Evolutionary conservation across 441 rosid species (phyloP).

Genomic region (Gossypium lobatum): DNA sequence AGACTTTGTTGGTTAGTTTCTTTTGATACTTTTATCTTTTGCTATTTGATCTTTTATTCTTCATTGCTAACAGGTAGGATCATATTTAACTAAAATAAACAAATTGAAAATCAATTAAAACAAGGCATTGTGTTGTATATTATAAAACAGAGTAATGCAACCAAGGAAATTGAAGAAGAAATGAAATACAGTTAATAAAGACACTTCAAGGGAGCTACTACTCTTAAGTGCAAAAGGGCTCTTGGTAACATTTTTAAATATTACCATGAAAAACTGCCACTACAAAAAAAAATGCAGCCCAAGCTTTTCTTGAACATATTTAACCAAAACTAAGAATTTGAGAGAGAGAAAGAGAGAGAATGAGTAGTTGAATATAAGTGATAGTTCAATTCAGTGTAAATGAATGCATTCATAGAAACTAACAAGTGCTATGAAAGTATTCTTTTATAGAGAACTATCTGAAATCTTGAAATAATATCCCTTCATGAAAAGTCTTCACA

Average conservation of each 20-base stretch:
- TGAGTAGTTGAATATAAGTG: not conserved
- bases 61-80: not conserved
- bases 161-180: not conserved
- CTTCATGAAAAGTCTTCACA: not conserved
- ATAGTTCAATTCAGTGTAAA: not conserved
- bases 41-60: not conserved
- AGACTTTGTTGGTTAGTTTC: not conserved
- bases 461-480: not conserved
- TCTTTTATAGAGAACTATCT: not conserved
- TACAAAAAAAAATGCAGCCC: not conserved
- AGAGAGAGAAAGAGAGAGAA: not conserved
- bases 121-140: not conserved
- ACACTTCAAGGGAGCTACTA: not conserved
- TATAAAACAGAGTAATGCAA: not conserved
- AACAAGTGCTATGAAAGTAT: not conserved
- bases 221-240: not conserved
- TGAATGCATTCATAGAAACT: not conserved
- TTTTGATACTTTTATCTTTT: not conserved
- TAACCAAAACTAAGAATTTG: not conserved
- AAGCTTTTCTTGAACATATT: not conserved
- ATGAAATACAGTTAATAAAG: not conserved
- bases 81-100: not conserved
- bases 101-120: not conserved
- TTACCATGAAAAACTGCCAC: not conserved
- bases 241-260: not conserved